phyloP scores from a whole-genome alignment of 106 monocot genomes.

The Narthecium ossifragum region DNA sequence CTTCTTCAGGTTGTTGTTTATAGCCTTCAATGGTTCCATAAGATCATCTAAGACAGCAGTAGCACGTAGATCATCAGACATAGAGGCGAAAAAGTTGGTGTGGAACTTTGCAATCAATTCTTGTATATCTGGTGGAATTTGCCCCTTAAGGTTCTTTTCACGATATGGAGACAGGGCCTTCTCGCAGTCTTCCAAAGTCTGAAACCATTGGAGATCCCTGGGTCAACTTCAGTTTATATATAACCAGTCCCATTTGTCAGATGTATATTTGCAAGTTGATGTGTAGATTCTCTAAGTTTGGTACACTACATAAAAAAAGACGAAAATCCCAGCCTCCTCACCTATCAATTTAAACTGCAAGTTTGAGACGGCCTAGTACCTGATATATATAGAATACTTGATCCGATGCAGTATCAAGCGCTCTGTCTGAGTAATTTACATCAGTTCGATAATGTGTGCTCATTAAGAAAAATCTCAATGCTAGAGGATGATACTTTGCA shows the following conservation, averaged over 20 bases:
- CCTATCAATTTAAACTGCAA: too few species aligned
- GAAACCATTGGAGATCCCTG: not conserved
- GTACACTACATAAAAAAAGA: too few species aligned
- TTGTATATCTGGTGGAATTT: conserved; percentile 38
- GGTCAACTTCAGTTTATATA: too few species aligned
- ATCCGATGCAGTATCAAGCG: conserved; percentile 60
- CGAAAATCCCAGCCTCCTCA: too few species aligned
- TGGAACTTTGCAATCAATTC: conserved; percentile 58
- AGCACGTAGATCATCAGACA: conserved; percentile 93
- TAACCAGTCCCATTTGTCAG: too few species aligned
- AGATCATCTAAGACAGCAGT: conserved; percentile 71
- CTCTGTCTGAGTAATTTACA: conserved; percentile 60
- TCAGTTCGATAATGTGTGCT: conserved; percentile 69
- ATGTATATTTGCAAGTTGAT: too few species aligned
- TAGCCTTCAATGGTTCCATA: conserved; percentile 58
- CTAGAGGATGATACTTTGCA: conserved; percentile 79
- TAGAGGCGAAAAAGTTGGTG: conserved; percentile 39
- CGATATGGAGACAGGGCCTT: conserved; percentile 49
- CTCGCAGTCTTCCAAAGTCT: conserved; percentile 88
- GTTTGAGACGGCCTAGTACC: conserved; percentile 29
- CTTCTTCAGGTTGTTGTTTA: conserved; percentile 73
- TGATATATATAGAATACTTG: conserved; percentile 77
- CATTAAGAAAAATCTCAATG: conserved; percentile 81
- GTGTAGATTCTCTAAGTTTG: too few species aligned
- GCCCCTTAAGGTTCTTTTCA: conserved; percentile 24